Percentiles rank a stretch among this genome's conserved stretches.
Conservation (phyloP, 2,329 filamentous ascomycete species). For the Fusarium subtropicale region DNA sequence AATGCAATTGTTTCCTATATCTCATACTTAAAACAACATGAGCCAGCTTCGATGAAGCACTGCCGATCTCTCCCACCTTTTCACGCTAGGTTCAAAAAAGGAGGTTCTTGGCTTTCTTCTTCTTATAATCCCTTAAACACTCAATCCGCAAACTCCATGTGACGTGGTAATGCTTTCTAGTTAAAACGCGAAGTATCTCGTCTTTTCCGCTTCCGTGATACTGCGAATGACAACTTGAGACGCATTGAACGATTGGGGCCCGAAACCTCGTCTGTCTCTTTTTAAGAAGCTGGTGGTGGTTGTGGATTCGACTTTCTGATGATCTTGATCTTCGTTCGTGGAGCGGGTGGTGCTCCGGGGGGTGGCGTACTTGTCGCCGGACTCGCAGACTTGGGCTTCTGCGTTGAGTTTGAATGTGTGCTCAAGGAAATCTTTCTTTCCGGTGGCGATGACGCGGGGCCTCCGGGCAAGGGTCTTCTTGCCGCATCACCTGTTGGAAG, state of each 20-base stretch:
- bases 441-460: constrained; percentile 42
- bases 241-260: background rate
- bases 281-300: constrained; percentile 42
- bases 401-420: constrained; percentile 34
- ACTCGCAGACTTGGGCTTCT: constrained; percentile 43
- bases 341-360: constrained; percentile 34
- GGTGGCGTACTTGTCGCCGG: constrained; percentile 43
- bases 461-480: constrained; percentile 52
- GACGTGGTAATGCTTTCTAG: background rate
- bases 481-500: constrained; percentile 49
- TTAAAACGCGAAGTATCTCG: background rate
- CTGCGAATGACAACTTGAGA: background rate
- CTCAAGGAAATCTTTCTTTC: constrained; percentile 47
- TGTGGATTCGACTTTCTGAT: constrained; percentile 51
- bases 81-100: background rate
- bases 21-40: constrained; percentile 8
- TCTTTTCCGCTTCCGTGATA: background rate
- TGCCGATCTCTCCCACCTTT: constrained; percentile 1
- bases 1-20: constrained; percentile 34
- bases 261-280: background rate
- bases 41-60: constrained; percentile 12
- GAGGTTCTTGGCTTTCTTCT: background rate
- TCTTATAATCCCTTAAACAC: background rate
- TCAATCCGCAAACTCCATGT: background rate
- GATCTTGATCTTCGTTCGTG: constrained; percentile 54